Evolutionary conservation across 1,284 basidiomycete genomes (phyloP).

Genomic region (Cutaneotrichosporon mucoides): DNA sequence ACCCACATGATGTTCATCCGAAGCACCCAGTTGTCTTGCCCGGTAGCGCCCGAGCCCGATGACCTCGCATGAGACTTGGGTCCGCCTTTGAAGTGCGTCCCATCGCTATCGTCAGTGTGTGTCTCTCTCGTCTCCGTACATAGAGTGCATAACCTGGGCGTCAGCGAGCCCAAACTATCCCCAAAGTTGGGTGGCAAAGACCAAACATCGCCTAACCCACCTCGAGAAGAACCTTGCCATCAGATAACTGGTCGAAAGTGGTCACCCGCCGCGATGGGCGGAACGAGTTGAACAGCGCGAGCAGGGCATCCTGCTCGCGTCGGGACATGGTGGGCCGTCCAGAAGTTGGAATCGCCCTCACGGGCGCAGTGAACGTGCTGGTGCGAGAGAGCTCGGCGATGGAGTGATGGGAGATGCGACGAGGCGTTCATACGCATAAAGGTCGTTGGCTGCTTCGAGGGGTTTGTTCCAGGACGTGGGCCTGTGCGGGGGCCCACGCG

Average conservation of each 20-base stretch:
- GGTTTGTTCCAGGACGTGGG: too few species aligned
- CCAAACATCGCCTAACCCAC: conserved; percentile 21
- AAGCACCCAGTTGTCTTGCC: conserved; percentile 44
- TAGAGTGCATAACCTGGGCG: conserved; percentile 19
- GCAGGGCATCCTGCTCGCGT: conserved; percentile 41
- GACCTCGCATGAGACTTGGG: conserved; percentile 12
- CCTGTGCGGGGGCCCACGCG: too few species aligned
- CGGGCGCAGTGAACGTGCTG: not conserved
- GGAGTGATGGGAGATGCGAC: too few species aligned
- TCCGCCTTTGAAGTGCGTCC: conserved; percentile 35
- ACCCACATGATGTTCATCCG: conserved; percentile 42
- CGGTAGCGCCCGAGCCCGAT: conserved; percentile 14
- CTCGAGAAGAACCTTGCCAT: conserved; percentile 44
- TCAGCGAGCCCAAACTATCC: not conserved
- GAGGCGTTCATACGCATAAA: too few species aligned
- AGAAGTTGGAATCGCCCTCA: not conserved
- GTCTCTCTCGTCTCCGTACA: conserved; percentile 6
- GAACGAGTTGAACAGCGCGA: conserved; percentile 45
- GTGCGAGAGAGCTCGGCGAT: too few species aligned
- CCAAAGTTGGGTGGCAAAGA: too few species aligned
- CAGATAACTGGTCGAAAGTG: conserved; percentile 38
- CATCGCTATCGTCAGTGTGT: conserved; percentile 12
- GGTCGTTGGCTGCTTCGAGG: too few species aligned
- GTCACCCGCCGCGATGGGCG: conserved; percentile 30
- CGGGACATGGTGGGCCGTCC: conserved; percentile 20